A percentile compares a stretch with the other conserved stretches of the same genome.
These are phyloP conservation scores for Zoysia pacifica DNA, from an alignment of 176 grass and related monocot genomes.

Conservation along the genomic window DNA sequence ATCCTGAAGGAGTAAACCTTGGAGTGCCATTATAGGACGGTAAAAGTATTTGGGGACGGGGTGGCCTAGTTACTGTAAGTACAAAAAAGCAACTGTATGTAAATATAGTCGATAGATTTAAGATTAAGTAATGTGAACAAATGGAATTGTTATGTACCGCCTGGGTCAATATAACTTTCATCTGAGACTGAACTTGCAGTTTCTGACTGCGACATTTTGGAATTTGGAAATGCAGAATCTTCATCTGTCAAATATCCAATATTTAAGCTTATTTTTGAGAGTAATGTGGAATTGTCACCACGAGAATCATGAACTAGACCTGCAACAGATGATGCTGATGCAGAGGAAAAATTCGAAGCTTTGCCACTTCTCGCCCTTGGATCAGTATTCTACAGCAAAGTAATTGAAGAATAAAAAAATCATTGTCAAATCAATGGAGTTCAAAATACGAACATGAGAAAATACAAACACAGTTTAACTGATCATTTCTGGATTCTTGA, in stretches of 20 bases:
- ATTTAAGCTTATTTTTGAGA: neutral
- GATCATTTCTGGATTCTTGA: neutral
- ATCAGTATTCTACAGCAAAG: constrained; percentile 55
- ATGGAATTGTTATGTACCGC: constrained; percentile 54
- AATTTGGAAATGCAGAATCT: constrained; percentile 49
- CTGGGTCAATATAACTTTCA: constrained; percentile 49
- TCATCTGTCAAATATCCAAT: constrained; percentile 57
- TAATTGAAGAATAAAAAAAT: constrained; percentile 31
- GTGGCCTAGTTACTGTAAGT: constrained; percentile 57
- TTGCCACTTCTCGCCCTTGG: constrained; percentile 52
- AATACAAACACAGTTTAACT: constrained; percentile 17
- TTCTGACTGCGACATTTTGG: constrained; percentile 58
- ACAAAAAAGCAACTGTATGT: neutral
- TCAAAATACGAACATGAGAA: constrained; percentile 2
- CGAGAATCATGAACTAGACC: constrained; percentile 37
- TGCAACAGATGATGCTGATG: constrained; percentile 26
- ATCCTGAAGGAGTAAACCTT: constrained; percentile 73
- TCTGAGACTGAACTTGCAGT: constrained; percentile 54
- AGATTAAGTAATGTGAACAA: constrained; percentile 3
- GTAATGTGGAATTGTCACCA: neutral
- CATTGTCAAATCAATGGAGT: neutral
- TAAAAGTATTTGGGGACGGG: constrained; percentile 45
- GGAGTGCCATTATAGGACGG: constrained; percentile 73
- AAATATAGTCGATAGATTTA: neutral
- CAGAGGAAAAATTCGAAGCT: constrained; percentile 47